Conservation (phyloP, 345 rosid genomes). For the Diplotaxis tenuifolia region DNA sequence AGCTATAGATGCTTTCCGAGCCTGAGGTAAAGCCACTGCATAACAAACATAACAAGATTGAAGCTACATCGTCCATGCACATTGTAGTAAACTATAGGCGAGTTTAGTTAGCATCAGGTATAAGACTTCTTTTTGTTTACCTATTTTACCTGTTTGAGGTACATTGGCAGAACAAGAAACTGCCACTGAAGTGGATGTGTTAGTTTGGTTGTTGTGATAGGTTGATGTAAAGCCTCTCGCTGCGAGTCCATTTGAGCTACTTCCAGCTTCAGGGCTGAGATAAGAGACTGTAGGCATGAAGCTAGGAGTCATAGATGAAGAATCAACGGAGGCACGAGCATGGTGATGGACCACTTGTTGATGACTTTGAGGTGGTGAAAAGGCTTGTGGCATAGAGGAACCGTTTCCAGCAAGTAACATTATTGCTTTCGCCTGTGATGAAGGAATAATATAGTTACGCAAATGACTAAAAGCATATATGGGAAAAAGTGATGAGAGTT, state of each 20-base stretch:
- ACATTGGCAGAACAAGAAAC: conserved; percentile 6
- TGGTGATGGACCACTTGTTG: conserved; percentile 41
- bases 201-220: conserved; percentile 22
- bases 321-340: conserved; percentile 39
- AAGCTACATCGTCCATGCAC: background rate
- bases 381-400: conserved; percentile 40
- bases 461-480: conserved; percentile 6
- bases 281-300: conserved; percentile 51
- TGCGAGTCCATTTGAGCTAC: conserved; percentile 41
- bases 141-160: conserved; percentile 49
- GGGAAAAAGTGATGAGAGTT: conserved; percentile 7
- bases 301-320: conserved; percentile 40
- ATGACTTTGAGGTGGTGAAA: conserved; percentile 37
- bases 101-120: background rate
- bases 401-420: conserved; percentile 76
- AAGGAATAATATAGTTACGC: conserved; percentile 25
- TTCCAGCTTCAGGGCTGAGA: conserved; percentile 44
- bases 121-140: background rate
- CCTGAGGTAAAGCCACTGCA: conserved; percentile 70
- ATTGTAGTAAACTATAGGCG: background rate
- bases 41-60: conserved; percentile 8
- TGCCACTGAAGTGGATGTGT: conserved; percentile 25
- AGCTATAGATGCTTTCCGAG: conserved; percentile 81
- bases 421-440: conserved; percentile 68
- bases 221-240: conserved; percentile 37